Evolutionary conservation across 1,139 yeast species (phyloP), one percentile per base, ranked within the genome.

Genomic region (Suhomyces kunorum): DNA sequence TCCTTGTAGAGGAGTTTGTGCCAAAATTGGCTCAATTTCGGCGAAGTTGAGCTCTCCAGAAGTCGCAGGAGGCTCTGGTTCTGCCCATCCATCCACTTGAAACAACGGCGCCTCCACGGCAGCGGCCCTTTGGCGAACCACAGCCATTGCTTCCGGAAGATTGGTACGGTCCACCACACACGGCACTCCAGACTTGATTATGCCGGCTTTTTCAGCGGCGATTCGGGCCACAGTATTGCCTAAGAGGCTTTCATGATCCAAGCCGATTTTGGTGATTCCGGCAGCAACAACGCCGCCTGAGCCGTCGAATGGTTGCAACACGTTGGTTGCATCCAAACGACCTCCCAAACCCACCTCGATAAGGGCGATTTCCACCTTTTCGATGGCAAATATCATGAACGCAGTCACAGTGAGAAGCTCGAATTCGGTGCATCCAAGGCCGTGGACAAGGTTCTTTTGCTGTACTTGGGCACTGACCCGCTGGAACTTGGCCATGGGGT

Each of bases 341-440:
- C 98, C 98, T 2, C 98, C 98, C 6, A 90, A 67, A 0, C 98
- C 98, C 3, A 88, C 96, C 57, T 90, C 98, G 23, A 90, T 64
- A 1, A 89, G 78, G 1, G 95, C 96, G 47, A 85, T 63, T 25
- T 82, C 80, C 2, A 88, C 84, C 9, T 71, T 62, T 35, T 74
- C 73, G 7, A 73, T 56, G 34, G 73, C 74, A 59, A 90, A 90
- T 25, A 87, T 78, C 54, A 83, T 78, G 50, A 87, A 81, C 1
- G 97, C 97, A 0, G 86, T 78, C 11, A 88, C 92, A 0, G 97
- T 87, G 37, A 87, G 65, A 3, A 87, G 56, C 58, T 90, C 98
- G 61, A 90, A 90, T 57, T 88, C 95, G 0, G 96, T 85, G 42
- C 96, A 90, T 3, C 80, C 79, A 17, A 87, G 63, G 1, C 59